Evolutionary conservation across 2,329 filamentous ascomycete genomes (phyloP), one percentile per base, ranked within the genome.

Genomic region (Verticillium dahliae): DNA sequence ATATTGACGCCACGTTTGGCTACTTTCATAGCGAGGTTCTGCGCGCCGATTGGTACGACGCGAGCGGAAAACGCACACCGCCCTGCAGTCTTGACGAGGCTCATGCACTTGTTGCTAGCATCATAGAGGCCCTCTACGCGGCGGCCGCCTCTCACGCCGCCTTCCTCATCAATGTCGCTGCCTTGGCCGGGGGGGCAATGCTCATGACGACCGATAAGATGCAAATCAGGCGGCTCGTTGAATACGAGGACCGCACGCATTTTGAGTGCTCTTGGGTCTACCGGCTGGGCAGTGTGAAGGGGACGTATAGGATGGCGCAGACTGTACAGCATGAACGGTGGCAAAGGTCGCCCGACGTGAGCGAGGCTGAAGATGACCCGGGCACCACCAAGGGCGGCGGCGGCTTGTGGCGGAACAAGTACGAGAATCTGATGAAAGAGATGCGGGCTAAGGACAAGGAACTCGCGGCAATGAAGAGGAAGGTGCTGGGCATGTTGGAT

Each of bases 101-200:
- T 1, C 72, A 75, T 11, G 83, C 81, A 35, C 75, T 88, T n/a
- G 77, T 80, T 58, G 78, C 81, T 62, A 75, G 79, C 54, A 77
- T 82, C n/a, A 75, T 87, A 31, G 78, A 81, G 60, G 80, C 80
- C 60, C 77, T 87, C 63, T 77, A 80, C 63, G 77, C 76, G 45
- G 77, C 80, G 55, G 81, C 84, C 0, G 71, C 75, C 1, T 81
- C 78, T 11, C 78, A 81, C 5, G 80, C 86, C 67, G 77, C 79
- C 0, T 87, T 88, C 65, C 72, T 88, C 13, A 81, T 86, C 65
- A 87, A 86, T 67, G 70, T 87, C 6, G 79, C 84, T 0, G 83
- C 83, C 4, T 75, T 88, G 11, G 80, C 80, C 0, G 85, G 85
- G 9, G 81, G 81, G 3, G 78, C 75, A 57, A 71, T 81, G 34